Base-by-base conservation (phyloP, 169 alveolate species). In the Eimeria acervulina region DNA sequence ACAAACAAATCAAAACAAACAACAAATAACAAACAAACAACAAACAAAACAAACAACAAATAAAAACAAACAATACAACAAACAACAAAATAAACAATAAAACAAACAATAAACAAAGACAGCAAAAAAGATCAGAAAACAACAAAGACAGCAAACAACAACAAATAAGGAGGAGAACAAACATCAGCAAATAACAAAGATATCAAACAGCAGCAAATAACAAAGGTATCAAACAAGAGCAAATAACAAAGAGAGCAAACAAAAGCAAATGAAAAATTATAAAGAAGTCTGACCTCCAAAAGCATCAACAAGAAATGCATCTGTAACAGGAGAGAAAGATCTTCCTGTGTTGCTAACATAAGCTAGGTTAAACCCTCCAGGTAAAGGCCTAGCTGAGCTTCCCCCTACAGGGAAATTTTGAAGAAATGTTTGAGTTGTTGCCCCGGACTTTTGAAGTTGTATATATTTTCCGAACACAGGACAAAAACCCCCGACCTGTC, bases 351-450 rank as follows among this genome's bases (percentile, higher is more conserved):
- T 55, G 90, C 42, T 72, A 36, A 26, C 80, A 0, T 74, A 72
- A 10, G 95, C 78, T 8, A 33, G 28, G 63, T 91, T 91, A 80
- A 91, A 91, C 19, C 95, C 95, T 6, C 95, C 95, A 15, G 95
- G 95, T 5, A 91, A 28, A 7, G 95, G 95, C 83, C 68, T 47
- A 28, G 2, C 42, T 0, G 95, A 1, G 15, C 68, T 23, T n/a
- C 40, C 91, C 13, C n/a, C 36, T 21, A 72, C 51, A 1, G 95
- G 95, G 51, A 15, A 66, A 44, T 91, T 42, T 38, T 91, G 90
- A 26, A 91, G 90, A 31, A 74, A 91, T 28, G 66, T 91, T n/a
- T 38, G 26, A 2, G 63, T 17, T 40, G 28, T 72, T 2, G 80
- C 55, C 26, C 80, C 61, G 33, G 83, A 26, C 51, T 91, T 83